Conservation (phyloP, 1,139 yeast genomes). For the Saccharomyces pastorianus region DNA sequence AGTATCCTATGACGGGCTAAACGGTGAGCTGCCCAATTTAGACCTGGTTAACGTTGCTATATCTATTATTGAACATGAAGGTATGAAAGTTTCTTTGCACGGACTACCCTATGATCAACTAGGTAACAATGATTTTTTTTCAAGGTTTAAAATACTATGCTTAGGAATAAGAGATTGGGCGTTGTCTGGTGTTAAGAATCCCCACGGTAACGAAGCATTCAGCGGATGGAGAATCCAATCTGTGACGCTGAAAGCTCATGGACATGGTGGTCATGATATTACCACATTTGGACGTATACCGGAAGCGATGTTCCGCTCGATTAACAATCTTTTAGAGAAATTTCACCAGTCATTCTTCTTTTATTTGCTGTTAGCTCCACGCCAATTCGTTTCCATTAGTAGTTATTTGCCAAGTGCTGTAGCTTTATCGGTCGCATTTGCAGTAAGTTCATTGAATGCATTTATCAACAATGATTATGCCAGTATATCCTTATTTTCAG, state of each 20-base stretch:
- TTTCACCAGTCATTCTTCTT: constrained; percentile 96
- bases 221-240: constrained; percentile 97
- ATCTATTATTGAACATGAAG: constrained; percentile 64
- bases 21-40: constrained; percentile 91
- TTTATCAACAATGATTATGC: constrained; percentile 39
- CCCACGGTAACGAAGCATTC: constrained; percentile 78
- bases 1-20: constrained; percentile 75
- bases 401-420: constrained; percentile 87
- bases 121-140: constrained; percentile 38
- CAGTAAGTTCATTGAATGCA: constrained; percentile 59
- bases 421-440: constrained; percentile 60
- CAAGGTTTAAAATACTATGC: constrained; percentile 53
- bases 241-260: constrained; percentile 58
- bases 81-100: constrained; percentile 61
- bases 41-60: constrained; percentile 81
- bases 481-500: constrained; percentile 14
- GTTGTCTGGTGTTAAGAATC: constrained; percentile 55
- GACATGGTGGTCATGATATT: constrained; percentile 51
- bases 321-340: constrained; percentile 86
- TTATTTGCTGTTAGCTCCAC: constrained; percentile 73
- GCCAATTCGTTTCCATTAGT: constrained; percentile 82
- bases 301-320: constrained; percentile 80
- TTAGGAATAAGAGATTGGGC: constrained; percentile 63
- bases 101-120: constrained; percentile 44
- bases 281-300: constrained; percentile 88